Conservation (phyloP, 805 yeast species). For the Priceomyces fermenticarens region DNA sequence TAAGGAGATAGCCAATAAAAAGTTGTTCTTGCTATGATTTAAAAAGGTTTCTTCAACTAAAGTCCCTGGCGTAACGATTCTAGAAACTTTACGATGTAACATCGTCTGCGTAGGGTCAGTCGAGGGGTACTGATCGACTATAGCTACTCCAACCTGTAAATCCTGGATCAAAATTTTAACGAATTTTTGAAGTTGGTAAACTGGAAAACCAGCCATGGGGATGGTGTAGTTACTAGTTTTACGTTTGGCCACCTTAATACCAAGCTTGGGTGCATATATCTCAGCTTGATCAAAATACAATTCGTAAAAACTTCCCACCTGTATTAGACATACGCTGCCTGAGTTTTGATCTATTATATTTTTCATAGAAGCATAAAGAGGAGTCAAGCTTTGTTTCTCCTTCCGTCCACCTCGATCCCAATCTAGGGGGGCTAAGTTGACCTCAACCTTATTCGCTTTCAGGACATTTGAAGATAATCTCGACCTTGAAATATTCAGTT, state of each 20-base stretch:
- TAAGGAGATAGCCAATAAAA: slow-evolving; percentile 60
- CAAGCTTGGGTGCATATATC: slow-evolving; percentile 64
- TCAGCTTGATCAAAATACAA: slow-evolving; percentile 88
- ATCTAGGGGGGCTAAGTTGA: slow-evolving; percentile 7
- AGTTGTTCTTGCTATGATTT: slow-evolving; percentile 70
- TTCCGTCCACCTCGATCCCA: slow-evolving; percentile 44
- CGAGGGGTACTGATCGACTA: slow-evolving; percentile 63
- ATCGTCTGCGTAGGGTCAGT: slow-evolving; percentile 22
- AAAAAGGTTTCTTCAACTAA: slow-evolving; percentile 82
- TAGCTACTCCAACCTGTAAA: slow-evolving; percentile 67
- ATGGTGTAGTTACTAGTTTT: slow-evolving; percentile 41
- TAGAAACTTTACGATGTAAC: slow-evolving; percentile 65
- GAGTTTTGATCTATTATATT: slow-evolving; percentile 31
- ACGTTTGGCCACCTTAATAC: slow-evolving; percentile 65
- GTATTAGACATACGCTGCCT: slow-evolving; percentile 50
- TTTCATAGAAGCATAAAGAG: slow-evolving; percentile 32
- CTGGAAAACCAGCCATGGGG: slow-evolving; percentile 93
- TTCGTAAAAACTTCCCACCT: slow-evolving; percentile 86
- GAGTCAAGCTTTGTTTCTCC: slow-evolving; percentile 26
- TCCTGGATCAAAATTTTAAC: slow-evolving; percentile 71
- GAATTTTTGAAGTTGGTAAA: slow-evolving; percentile 65
- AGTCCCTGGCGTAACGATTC: slow-evolving; percentile 92
- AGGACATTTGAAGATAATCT: too few species aligned
- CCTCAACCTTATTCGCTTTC: too few species aligned
- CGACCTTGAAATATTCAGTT: too few species aligned